These are phyloP conservation scores for Chenopodium quinoa DNA, from an alignment of 148 eudicot genomes.

Conservation along the genomic window DNA sequence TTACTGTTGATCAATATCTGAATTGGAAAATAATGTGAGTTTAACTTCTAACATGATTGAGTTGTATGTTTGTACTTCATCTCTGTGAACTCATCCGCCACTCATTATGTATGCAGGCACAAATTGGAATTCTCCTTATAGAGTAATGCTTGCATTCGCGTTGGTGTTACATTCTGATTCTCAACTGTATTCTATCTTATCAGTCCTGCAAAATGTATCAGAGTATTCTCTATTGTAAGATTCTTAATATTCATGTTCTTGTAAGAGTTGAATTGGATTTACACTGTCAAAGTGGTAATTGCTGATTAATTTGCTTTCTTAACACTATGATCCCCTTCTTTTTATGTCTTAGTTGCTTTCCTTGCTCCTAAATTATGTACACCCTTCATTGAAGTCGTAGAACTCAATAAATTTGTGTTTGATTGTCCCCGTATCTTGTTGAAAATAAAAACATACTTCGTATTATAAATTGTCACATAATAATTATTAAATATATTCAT, in stretches of 20 bases:
- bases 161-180: no score
- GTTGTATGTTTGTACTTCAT: background rate
- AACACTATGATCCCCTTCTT: no score
- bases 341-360: no score
- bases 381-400: no score
- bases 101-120: conserved; percentile 10
- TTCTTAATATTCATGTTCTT: background rate
- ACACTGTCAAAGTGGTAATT: no score
- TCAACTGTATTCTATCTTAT: background rate
- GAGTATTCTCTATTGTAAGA: background rate
- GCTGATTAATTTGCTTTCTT: no score
- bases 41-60: background rate
- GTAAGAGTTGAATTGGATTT: background rate
- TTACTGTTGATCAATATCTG: conserved; percentile 81
- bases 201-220: background rate
- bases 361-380: no score
- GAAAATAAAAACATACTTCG: no score
- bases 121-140: conserved; percentile 4
- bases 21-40: conserved; percentile 51
- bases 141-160: background rate
- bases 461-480: background rate
- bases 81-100: no score
- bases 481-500: background rate
- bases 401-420: no score
- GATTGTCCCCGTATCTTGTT: no score